phyloP scores from a whole-genome alignment of 2,329 filamentous ascomycete genomes.

The Niveomyces coronatus region DNA sequence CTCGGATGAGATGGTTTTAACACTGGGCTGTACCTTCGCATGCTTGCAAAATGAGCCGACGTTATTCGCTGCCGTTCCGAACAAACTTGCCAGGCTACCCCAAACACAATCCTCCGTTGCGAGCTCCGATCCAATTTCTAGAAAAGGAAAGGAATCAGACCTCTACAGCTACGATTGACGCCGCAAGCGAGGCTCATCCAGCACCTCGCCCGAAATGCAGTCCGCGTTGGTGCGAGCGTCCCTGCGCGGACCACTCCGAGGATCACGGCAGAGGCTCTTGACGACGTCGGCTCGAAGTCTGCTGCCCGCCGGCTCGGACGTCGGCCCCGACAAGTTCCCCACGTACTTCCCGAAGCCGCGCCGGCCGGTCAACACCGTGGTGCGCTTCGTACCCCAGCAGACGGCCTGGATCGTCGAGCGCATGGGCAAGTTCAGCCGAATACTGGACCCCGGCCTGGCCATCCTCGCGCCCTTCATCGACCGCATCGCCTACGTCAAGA shows the following conservation, averaged over 20 bases:
- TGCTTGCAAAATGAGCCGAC: constrained; percentile 1
- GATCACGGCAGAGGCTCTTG: constrained; percentile 21
- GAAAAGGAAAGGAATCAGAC: too few relatives aligned
- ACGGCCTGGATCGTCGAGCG: constrained; percentile 99
- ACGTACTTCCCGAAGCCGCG: constrained; percentile 71
- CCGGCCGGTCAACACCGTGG: constrained; percentile 84
- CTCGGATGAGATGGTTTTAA: constrained; percentile 2
- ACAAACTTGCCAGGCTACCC: neutral
- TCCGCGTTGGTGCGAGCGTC: constrained; percentile 21
- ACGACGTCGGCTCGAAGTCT: constrained; percentile 22
- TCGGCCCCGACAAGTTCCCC: constrained; percentile 30
- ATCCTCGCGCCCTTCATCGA: constrained; percentile 85
- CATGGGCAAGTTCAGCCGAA: constrained; percentile 95
- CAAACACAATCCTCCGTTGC: neutral
- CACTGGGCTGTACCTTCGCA: too few relatives aligned
- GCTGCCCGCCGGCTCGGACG: constrained; percentile 23
- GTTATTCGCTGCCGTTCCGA: neutral
- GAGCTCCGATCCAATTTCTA: too few relatives aligned
- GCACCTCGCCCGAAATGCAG: too few relatives aligned
- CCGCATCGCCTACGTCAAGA: constrained; percentile 96
- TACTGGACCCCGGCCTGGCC: constrained; percentile 83
- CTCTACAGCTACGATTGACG: too few relatives aligned
- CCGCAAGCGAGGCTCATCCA: too few relatives aligned
- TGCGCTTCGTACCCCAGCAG: constrained; percentile 98
- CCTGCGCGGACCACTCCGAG: constrained; percentile 15